Evolutionary conservation across 225 moss, liverwort and hornwort species (phyloP), one percentile per base, ranked within the genome.

Genomic region (Polytrichum commune): DNA sequence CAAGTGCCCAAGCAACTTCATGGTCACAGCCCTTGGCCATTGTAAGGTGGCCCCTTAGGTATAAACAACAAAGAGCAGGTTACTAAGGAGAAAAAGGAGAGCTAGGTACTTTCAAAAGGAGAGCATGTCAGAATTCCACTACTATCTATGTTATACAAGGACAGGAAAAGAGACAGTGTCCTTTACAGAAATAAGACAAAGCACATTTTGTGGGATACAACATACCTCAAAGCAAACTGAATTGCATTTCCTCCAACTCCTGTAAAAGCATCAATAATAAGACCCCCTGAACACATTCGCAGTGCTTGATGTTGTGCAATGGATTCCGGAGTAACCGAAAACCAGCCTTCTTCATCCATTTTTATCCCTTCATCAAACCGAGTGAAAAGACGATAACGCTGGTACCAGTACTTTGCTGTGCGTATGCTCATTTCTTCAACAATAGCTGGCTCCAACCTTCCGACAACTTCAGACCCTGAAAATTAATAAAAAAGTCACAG

Each of bases 261-360:
- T 70, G 86, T 81, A 77, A 97, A 97, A 56, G 89, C 96, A 84
- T 97, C 96, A 67, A 97, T 69, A 30, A 92, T 81, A 24, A 92
- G 81, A 62, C 91, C 91, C 62, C 92, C 89, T 55, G 76, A 68
- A 73, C 77, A 82, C 73, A 91, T 92, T 76, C 94, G 86, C 58
- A 81, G 71, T 27, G 94, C 96, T 65, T 97, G 96, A 68, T 94
- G 96, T 74, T 78, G 65, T 33, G 96, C 96, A 74, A 97, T 93
- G n/a, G 72, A 73, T 79, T 97, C 92, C 18, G 96, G 94, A 68
- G 96, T 97, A 67, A 97, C 96, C 55, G 96, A 97, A 85, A 89
- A 97, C 96, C 93, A 94, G 64, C 96, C 92, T 80, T 97, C 94
- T 75, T 93, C 92, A 76, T 97, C 96, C 90, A 97, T 85, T 80